phyloP scores from a whole-genome alignment of 179 eudicot species.

The Silene coronaria region DNA sequence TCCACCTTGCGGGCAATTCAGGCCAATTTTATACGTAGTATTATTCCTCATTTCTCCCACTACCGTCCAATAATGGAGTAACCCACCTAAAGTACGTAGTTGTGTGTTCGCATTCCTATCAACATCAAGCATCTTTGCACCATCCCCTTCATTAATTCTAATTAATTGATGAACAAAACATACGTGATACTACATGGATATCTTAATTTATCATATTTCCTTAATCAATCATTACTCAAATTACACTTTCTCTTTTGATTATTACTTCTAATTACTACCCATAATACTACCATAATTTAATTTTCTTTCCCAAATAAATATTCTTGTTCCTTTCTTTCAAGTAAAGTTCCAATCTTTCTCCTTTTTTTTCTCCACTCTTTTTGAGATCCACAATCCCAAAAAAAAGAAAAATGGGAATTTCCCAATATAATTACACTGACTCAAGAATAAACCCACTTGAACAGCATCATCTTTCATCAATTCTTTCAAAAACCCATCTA shows the following conservation, averaged over 20 bases:
- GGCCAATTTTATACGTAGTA: too few species aligned
- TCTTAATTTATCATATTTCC: not conserved
- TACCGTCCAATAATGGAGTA: conserved; percentile 25
- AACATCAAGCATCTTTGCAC: conserved; percentile 31
- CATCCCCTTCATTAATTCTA: conserved; percentile 7
- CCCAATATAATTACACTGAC: conserved; percentile 33
- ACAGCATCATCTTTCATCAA: conserved; percentile 19
- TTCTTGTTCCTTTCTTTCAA: conserved; percentile 38
- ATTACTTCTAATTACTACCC: too few species aligned
- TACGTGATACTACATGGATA: too few species aligned
- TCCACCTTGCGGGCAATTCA: too few species aligned
- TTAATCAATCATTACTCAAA: too few species aligned
- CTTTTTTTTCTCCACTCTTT: conserved; percentile 6
- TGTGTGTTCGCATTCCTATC: conserved; percentile 31
- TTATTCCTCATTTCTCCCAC: not conserved
- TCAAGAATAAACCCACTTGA: conserved; percentile 26
- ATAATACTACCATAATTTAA: not conserved
- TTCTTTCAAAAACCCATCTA: not conserved
- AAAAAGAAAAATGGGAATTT: conserved; percentile 37
- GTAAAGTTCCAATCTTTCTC: conserved; percentile 35
- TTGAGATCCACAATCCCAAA: conserved; percentile 31
- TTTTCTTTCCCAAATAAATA: not conserved
- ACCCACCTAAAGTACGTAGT: conserved; percentile 22
- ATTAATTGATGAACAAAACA: conserved; percentile 9
- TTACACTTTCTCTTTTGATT: too few species aligned